These are phyloP conservation scores for Claviceps fusiformis DNA, from an alignment of 2,329 filamentous ascomycete species.

Conservation along the genomic window DNA sequence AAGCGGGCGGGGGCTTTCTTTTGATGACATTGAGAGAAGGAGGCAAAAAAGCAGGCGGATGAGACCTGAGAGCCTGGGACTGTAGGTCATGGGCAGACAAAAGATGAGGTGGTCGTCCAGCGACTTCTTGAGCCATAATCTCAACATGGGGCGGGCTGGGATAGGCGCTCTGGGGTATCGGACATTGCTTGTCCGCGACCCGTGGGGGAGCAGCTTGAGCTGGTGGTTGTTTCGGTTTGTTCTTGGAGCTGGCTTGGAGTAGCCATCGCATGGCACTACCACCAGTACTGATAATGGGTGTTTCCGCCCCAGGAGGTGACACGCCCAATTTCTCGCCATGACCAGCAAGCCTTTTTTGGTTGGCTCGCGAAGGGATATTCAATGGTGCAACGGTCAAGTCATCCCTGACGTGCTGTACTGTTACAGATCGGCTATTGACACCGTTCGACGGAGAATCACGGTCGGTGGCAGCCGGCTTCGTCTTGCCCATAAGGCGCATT, in stretches of 20 bases:
- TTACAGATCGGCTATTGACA: slow-evolving; percentile 51
- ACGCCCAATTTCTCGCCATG: slow-evolving; percentile 6
- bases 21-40: slow-evolving; percentile 25
- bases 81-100: not conserved
- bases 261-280: slow-evolving; percentile 21
- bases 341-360: slow-evolving; percentile 25
- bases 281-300: slow-evolving; percentile 11
- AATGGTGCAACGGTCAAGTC: slow-evolving; percentile 42
- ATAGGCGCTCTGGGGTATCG: slow-evolving; percentile 13
- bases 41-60: slow-evolving; percentile 11
- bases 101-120: not conserved
- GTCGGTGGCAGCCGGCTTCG: slow-evolving; percentile 25
- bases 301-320: slow-evolving; percentile 20
- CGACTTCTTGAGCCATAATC: slow-evolving; percentile 11
- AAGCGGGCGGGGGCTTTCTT: slow-evolving; percentile 29
- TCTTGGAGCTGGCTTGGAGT: slow-evolving; percentile 9
- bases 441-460: slow-evolving; percentile 55
- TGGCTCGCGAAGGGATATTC: slow-evolving; percentile 37
- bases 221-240: not conserved
- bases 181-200: not conserved
- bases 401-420: slow-evolving; percentile 52
- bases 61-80: slow-evolving; percentile 10
- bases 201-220: not conserved
- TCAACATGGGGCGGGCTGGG: slow-evolving; percentile 22
- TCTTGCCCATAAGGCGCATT: slow-evolving; percentile 20